Percentiles rank a stretch among this genome's conserved stretches.
phyloP scores from a whole-genome alignment of 2,329 filamentous ascomycete genomes.

The Stachybotrys chlorohalonatus region DNA sequence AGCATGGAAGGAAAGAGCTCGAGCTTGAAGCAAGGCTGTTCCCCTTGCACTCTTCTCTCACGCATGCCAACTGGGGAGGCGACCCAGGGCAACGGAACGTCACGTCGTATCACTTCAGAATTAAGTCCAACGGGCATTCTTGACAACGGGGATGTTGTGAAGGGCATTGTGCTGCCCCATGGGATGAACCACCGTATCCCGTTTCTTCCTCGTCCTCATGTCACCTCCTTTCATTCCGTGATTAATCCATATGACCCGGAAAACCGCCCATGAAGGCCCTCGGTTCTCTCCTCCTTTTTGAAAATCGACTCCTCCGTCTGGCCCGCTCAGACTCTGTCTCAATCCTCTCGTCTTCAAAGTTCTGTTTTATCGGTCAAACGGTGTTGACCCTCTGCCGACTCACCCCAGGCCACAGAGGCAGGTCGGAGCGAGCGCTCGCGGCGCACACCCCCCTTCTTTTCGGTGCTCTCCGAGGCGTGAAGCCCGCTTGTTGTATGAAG shows the following conservation, averaged over 20 bases:
- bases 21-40: neutral
- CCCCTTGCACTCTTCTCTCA: neutral
- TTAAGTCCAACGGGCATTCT: neutral
- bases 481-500: neutral
- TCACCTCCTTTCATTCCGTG: neutral
- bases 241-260: neutral
- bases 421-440: neutral
- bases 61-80: neutral
- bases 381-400: neutral
- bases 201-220: neutral
- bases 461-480: neutral
- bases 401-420: neutral
- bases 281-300: neutral
- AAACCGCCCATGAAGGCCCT: neutral
- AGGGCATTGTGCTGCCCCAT: neutral
- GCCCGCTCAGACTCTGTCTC: neutral
- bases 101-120: neutral
- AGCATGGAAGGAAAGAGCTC: neutral
- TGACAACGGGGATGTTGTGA: neutral
- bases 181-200: neutral
- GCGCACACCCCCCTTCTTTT: neutral
- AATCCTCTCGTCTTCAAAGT: neutral
- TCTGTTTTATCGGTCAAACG: neutral
- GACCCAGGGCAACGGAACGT: neutral
- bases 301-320: neutral